Evolutionary conservation across 2,329 filamentous ascomycete genomes (phyloP).

Genomic region (Diaporthe sp.): DNA sequence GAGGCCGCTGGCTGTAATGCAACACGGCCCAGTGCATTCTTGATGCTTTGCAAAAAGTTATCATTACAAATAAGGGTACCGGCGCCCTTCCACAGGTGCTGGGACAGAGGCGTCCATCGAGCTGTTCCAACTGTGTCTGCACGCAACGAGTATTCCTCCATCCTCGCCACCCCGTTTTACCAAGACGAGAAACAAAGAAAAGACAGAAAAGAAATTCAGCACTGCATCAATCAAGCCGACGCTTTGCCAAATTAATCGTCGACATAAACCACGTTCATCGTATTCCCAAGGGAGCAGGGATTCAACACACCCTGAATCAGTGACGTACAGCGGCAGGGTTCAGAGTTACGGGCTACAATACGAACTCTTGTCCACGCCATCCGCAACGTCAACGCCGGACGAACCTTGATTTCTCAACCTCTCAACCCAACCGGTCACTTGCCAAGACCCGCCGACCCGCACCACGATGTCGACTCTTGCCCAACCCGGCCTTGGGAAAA

Average conservation of each 20-base stretch:
- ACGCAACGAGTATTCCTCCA: no score
- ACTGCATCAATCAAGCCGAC: neutral
- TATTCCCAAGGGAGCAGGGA: neutral
- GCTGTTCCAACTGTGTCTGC: no score
- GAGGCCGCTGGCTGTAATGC: no score
- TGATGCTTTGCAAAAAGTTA: no score
- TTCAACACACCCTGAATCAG: slow-evolving; percentile 7
- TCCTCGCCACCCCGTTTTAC: no score
- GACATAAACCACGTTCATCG: neutral
- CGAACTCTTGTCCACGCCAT: neutral
- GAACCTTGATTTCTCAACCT: neutral
- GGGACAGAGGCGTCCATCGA: no score
- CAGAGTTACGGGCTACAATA: neutral
- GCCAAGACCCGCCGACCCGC: neutral
- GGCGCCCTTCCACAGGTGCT: no score
- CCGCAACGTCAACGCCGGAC: neutral
- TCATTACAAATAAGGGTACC: no score
- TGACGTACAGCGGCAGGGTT: slow-evolving; percentile 21
- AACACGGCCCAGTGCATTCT: no score
- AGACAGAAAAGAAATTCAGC: no score
- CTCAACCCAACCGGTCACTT: no score
- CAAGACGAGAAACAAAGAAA: neutral
- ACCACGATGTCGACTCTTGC: neutral
- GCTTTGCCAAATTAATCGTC: neutral
- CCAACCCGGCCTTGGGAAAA: neutral